These are phyloP conservation scores for Herpotrichia juniperi DNA, from an alignment of 2,329 filamentous ascomycete genomes.

Conservation along the genomic window DNA sequence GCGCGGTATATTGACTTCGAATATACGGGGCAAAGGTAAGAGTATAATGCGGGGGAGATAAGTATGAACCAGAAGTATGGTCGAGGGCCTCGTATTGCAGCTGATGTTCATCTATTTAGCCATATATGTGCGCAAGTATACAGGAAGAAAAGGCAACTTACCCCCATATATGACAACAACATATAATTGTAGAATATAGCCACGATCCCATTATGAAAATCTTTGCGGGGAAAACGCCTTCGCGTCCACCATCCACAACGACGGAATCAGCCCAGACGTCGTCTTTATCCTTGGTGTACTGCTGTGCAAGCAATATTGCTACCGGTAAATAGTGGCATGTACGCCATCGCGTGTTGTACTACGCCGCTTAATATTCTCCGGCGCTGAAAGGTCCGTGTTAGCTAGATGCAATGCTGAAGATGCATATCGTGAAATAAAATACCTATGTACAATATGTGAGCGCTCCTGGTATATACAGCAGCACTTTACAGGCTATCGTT, in stretches of 20 bases:
- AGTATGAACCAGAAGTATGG: background rate
- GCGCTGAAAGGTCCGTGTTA: constrained; percentile 15
- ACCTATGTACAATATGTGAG: background rate
- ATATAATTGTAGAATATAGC: constrained; percentile 2
- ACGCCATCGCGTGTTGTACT: constrained; percentile 13
- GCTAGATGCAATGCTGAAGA: background rate
- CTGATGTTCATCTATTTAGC: background rate
- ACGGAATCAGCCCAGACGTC: background rate
- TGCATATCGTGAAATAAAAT: background rate
- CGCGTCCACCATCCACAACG: constrained; percentile 13
- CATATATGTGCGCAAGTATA: background rate
- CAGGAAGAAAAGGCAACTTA: background rate
- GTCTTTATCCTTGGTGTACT: background rate
- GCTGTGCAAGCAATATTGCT: background rate
- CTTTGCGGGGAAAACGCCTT: constrained; percentile 22
- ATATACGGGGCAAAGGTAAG: too few species aligned
- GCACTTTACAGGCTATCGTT: too few species aligned
- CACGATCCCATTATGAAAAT: constrained; percentile 4
- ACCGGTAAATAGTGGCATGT: background rate
- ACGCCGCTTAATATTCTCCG: constrained; percentile 14
- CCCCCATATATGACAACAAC: too few species aligned
- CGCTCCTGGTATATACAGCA: too few species aligned
- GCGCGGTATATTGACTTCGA: too few species aligned
- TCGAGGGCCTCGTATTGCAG: background rate
- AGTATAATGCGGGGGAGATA: background rate